Conservation (phyloP, 2,329 filamentous ascomycete species). For the Fusarium nodosum region DNA sequence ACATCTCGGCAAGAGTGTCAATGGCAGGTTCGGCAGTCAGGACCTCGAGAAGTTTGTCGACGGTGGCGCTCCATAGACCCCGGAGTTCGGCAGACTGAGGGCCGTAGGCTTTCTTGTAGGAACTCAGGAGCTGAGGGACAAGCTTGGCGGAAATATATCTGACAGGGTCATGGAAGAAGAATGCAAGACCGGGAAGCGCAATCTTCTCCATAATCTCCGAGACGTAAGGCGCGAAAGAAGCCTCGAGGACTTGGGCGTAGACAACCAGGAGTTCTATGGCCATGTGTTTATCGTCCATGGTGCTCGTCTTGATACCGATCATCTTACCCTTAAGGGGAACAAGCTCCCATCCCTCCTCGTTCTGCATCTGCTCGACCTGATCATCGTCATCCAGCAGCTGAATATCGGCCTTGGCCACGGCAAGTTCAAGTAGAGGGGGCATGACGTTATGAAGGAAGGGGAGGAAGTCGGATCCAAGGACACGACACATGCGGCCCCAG, state of each 20-base stretch:
- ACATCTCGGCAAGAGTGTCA: conserved; percentile 98
- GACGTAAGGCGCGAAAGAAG: conserved; percentile 91
- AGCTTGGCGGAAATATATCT: conserved; percentile 95
- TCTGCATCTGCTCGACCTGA: conserved; percentile 90
- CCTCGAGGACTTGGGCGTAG: conserved; percentile 96
- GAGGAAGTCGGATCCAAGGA: conserved; percentile 89
- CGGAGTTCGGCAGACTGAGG: conserved; percentile 81
- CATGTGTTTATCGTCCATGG: conserved; percentile 98
- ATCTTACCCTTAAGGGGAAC: conserved; percentile 97
- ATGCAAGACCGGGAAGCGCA: conserved; percentile 90
- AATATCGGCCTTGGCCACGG: conserved; percentile 95
- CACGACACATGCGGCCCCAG: conserved; percentile 98
- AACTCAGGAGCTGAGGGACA: conserved; percentile 91
- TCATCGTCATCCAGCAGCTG: conserved; percentile 96
- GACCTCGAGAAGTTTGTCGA: conserved; percentile 93
- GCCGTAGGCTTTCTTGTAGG: conserved; percentile 93
- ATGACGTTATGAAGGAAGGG: conserved; percentile 94
- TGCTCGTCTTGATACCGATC: conserved; percentile 97
- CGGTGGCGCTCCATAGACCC: conserved; percentile 86
- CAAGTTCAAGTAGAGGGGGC: conserved; percentile 90
- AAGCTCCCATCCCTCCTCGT: conserved; percentile 97
- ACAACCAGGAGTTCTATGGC: conserved; percentile 99
- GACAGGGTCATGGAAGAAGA: conserved; percentile 99
- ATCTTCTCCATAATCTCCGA: conserved; percentile 96
- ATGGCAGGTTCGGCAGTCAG: conserved; percentile 94